Base-by-base conservation (phyloP, 176 grass and related monocot species). In the Hordeum marinum region DNA sequence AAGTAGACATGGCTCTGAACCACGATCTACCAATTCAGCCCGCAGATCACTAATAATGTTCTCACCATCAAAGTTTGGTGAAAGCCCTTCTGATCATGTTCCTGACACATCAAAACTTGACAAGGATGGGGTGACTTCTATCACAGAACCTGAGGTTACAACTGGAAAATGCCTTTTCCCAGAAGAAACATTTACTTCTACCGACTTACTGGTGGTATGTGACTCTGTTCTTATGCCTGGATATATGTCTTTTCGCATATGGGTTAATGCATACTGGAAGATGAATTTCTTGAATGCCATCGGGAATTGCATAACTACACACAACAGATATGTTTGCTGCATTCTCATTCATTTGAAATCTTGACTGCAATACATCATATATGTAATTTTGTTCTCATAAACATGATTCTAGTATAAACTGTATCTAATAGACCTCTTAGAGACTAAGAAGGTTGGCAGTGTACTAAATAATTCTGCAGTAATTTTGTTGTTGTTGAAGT, bases 31-130 rank as follows among this genome's bases (percentile, higher is more conserved):
- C 24, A 96, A 78, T 61, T 96, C 94, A 82, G 97, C 88, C 37
- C 94, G 97, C 54, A 92, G 92, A 65, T 92, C 90, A 82, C 79
- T 96, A 27, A 83, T 80, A 39, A 90, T 94, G 71, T 88, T 86
- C 21, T 84, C 89, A 74, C 86, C 87, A 76, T 80, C 92, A 45
- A 83, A 96, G 70, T 24, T 69, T 29, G 71, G 81, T 63, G 88
- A 17, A 92, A 58, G 32, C 67, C 75, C 70, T 32, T 82, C 73
- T 68, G 77, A 39, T 86, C 20, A 63, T 27, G 59, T 71, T 85
- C 48, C 27, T 27, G 68, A 63, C 58, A 80, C 54, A 82, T 26
- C 41, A 27, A 75, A 86, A 68, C 72, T 43, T 82, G 80, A 74
- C 31, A 31, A 73, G 20, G 55, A 37, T 82, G 79, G 26, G 13